Percentiles rank a stretch among this genome's conserved stretches.
Evolutionary conservation across 202 grass and related monocot species (phyloP).

Genomic region (Carex sylvatica): DNA sequence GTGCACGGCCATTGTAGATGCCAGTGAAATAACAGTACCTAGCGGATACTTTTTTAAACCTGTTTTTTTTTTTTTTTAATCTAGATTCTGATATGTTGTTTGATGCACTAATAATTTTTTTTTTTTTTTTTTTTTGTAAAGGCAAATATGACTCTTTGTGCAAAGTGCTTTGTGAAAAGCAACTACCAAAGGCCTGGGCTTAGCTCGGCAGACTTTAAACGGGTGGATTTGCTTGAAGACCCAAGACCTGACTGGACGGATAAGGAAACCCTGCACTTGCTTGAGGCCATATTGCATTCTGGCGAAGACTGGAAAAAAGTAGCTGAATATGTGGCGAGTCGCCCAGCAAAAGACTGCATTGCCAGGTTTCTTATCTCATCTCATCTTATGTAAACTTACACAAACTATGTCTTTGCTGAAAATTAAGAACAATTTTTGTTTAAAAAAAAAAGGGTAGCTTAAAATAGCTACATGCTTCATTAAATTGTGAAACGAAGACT

Average conservation of each 20-base stretch:
- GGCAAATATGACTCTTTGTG: constrained; percentile 88
- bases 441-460: too few species aligned
- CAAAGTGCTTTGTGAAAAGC: constrained; percentile 68
- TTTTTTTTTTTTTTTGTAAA: constrained; percentile 31
- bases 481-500: too few species aligned
- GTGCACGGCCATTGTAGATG: not conserved
- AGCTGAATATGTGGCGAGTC: constrained; percentile 81
- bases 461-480: too few species aligned
- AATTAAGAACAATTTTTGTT: not conserved
- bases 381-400: not conserved
- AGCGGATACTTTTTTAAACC: not conserved
- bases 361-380: constrained; percentile 35
- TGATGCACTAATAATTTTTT: not conserved
- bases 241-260: constrained; percentile 87
- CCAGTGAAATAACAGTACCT: not conserved
- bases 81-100: not conserved
- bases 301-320: constrained; percentile 95
- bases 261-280: constrained; percentile 96
- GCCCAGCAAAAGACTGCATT: constrained; percentile 83
- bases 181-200: constrained; percentile 86
- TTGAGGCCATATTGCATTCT: constrained; percentile 92
- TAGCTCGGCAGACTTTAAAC: constrained; percentile 73
- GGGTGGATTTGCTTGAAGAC: constrained; percentile 77
- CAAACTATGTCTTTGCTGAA: not conserved
- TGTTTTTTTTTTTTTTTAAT: not conserved